Percentiles rank a stretch among this genome's conserved stretches.
Evolutionary conservation across 2,329 filamentous ascomycete species (phyloP).

Genomic region (Trichoderma koningii): DNA sequence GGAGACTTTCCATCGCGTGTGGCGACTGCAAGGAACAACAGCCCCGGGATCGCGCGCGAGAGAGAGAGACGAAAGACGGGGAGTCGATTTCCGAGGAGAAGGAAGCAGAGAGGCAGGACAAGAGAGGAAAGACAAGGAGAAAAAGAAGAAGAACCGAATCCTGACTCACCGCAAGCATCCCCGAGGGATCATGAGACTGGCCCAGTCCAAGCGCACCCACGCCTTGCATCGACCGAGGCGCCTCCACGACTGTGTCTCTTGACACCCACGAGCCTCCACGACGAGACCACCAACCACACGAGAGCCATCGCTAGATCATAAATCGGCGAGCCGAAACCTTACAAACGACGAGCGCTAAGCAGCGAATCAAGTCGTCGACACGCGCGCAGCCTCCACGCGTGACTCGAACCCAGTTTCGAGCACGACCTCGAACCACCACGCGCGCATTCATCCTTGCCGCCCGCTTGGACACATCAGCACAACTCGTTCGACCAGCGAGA

Average conservation of each 20-base stretch:
- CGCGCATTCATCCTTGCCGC: neutral
- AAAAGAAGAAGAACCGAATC: neutral
- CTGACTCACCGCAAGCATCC: neutral
- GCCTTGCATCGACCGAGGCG: constrained; percentile 24
- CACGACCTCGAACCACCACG: neutral
- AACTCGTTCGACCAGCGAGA: neutral
- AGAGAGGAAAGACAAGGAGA: neutral
- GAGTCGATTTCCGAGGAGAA: no score
- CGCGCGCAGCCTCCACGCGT: constrained; percentile 3
- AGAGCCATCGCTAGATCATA: neutral
- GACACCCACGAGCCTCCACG: constrained; percentile 1
- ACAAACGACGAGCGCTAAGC: neutral
- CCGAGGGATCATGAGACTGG: constrained; percentile 24
- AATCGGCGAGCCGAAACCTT: neutral
- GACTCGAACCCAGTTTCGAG: neutral
- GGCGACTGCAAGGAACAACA: constrained; percentile 2
- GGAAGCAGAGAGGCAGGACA: neutral
- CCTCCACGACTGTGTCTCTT: constrained; percentile 25
- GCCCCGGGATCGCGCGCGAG: neutral
- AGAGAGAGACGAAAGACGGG: no score
- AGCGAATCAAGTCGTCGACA: neutral
- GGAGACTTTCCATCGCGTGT: neutral
- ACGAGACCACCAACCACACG: no score
- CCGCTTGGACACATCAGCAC: neutral
- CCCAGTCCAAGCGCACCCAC: neutral